These are phyloP conservation scores for Ophiocordyceps robertsii DNA, from an alignment of 2,329 filamentous ascomycete species.

Conservation along the genomic window DNA sequence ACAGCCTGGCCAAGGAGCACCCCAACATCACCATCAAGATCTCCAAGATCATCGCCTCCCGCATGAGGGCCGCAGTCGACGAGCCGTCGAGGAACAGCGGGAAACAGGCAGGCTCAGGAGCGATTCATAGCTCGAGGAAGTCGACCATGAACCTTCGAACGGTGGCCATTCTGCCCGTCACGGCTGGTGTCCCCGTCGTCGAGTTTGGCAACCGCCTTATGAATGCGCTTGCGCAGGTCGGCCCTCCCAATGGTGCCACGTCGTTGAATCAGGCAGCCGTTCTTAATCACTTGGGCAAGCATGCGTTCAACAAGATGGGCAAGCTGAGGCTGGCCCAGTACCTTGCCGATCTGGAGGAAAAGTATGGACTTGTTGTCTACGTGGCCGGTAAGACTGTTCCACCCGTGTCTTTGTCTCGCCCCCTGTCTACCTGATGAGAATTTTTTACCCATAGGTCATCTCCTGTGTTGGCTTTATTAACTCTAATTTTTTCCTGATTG, in stretches of 20 bases:
- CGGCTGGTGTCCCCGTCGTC: slow-evolving; percentile 80
- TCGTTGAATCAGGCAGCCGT: slow-evolving; percentile 90
- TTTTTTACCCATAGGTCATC: slow-evolving; percentile 32
- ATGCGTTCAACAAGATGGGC: slow-evolving; percentile 95
- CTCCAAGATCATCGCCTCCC: slow-evolving; percentile 92
- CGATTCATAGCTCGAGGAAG: slow-evolving; percentile 43
- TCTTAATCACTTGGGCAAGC: slow-evolving; percentile 83
- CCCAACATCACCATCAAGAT: slow-evolving; percentile 98
- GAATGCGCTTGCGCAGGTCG: slow-evolving; percentile 79
- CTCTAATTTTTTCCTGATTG: slow-evolving; percentile 58
- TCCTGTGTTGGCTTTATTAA: slow-evolving; percentile 41
- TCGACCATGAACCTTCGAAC: slow-evolving; percentile 89
- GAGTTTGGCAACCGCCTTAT: slow-evolving; percentile 88
- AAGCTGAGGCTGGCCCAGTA: slow-evolving; percentile 94
- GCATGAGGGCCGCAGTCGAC: slow-evolving; percentile 82
- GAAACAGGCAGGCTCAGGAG: slow-evolving; percentile 49
- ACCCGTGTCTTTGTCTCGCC: not conserved
- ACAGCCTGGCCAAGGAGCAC: slow-evolving; percentile 92
- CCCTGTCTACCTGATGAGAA: slow-evolving; percentile 34
- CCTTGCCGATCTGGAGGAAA: slow-evolving; percentile 90
- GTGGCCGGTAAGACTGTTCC: slow-evolving; percentile 52
- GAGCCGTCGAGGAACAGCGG: slow-evolving; percentile 56
- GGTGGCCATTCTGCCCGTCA: slow-evolving; percentile 82
- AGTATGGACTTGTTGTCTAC: slow-evolving; percentile 90
- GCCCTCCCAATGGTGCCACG: slow-evolving; percentile 77